These are phyloP conservation scores for Apiospora saccharicola DNA, from an alignment of 2,329 filamentous ascomycete genomes.

Conservation along the genomic window DNA sequence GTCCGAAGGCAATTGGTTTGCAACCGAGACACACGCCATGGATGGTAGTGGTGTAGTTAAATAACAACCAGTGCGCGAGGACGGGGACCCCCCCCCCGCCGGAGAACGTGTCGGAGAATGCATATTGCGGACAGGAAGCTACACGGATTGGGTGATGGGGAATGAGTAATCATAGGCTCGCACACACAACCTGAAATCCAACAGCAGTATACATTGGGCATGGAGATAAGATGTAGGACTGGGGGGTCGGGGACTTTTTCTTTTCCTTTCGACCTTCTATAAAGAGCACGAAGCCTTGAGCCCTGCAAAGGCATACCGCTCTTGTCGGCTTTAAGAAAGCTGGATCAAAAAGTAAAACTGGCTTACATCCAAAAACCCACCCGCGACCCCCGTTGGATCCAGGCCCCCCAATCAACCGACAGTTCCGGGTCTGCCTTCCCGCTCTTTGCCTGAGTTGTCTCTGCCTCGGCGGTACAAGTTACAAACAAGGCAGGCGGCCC, in stretches of 20 bases:
- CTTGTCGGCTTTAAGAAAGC: conserved; percentile 18
- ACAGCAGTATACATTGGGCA: not conserved
- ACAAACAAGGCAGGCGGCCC: conserved; percentile 8
- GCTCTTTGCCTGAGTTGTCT: conserved; percentile 15
- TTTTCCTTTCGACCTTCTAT: not conserved
- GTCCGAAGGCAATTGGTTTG: not conserved
- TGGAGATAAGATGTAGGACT: not conserved
- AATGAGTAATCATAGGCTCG: conserved; percentile 17
- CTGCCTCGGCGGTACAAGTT: conserved; percentile 18
- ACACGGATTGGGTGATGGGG: conserved; percentile 8
- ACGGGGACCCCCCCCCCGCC: conserved; percentile 6
- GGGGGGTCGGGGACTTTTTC: not conserved
- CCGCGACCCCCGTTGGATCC: conserved; percentile 15
- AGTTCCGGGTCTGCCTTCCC: conserved; percentile 3
- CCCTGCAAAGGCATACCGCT: not conserved
- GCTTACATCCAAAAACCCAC: not conserved
- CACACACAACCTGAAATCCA: not conserved
- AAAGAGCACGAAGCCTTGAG: not conserved
- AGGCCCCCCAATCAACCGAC: conserved; percentile 19
- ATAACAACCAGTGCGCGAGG: not conserved
- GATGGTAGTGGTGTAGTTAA: conserved; percentile 5
- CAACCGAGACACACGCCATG: conserved; percentile 3
- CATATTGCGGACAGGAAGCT: conserved; percentile 4
- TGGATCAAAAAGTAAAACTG: conserved; percentile 21
- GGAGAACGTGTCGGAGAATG: conserved; percentile 4